These are phyloP conservation scores for Dendrobium nobile DNA, from an alignment of 106 monocot genomes.

Conservation along the genomic window DNA sequence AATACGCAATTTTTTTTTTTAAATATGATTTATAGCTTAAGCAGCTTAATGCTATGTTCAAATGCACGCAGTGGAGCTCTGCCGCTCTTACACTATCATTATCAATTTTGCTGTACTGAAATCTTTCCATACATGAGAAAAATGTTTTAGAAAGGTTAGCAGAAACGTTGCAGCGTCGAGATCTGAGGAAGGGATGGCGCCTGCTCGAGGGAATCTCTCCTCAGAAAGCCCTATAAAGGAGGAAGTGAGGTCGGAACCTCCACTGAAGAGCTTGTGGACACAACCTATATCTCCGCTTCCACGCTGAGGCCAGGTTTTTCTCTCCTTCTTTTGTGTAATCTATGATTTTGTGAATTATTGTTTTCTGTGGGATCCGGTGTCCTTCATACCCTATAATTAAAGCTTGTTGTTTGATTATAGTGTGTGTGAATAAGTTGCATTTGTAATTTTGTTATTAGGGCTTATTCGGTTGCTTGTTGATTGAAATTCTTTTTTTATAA, in stretches of 20 bases:
- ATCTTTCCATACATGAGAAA: neutral
- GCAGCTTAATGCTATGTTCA: too few species aligned
- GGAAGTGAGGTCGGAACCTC: neutral
- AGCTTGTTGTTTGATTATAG: neutral
- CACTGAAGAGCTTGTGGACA: neutral
- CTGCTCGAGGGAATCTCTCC: neutral
- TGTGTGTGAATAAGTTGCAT: neutral
- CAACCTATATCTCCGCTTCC: neutral
- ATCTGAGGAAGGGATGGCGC: neutral
- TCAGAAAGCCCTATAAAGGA: constrained; percentile 4
- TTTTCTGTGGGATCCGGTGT: neutral
- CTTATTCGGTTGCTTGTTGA: neutral
- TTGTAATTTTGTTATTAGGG: neutral
- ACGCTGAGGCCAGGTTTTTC: neutral
- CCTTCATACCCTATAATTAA: neutral
- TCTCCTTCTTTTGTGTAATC: neutral
- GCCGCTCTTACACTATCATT: neutral
- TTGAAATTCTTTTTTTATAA: neutral
- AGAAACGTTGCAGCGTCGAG: neutral
- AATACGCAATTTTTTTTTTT: too few species aligned
- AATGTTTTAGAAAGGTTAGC: neutral
- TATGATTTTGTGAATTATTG: neutral
- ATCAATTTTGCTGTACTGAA: neutral
- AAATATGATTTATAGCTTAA: too few species aligned
- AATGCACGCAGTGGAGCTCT: too few species aligned